These are phyloP conservation scores for Mycena albidolilacea DNA, from an alignment of 768 basidiomycete species.

Conservation along the genomic window DNA sequence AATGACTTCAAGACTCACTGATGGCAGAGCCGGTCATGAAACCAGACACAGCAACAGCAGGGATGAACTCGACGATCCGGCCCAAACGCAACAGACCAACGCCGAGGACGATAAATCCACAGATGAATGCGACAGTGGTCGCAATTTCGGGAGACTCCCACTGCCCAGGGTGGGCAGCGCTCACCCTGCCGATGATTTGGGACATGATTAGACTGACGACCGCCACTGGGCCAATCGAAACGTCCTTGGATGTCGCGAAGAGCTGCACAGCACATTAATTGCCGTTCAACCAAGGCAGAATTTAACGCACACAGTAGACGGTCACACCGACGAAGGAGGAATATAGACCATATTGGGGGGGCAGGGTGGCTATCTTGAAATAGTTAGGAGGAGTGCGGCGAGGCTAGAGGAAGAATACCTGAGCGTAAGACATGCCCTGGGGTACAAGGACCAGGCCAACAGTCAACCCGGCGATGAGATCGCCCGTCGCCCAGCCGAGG, in stretches of 20 bases:
- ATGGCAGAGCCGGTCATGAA: slow-evolving; percentile 99
- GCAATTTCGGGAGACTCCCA: slow-evolving; percentile 86
- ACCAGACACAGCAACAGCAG: slow-evolving; percentile 85
- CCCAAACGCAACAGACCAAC: slow-evolving; percentile 93
- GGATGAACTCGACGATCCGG: slow-evolving; percentile 96
- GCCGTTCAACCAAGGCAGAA: background rate
- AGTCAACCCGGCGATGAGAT: slow-evolving; percentile 91
- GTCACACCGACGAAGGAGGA: slow-evolving; percentile 93
- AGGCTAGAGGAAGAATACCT: slow-evolving; percentile 55
- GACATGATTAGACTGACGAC: slow-evolving; percentile 95
- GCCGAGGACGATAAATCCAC: slow-evolving; percentile 91
- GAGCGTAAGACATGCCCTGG: slow-evolving; percentile 92
- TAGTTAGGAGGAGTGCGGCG: background rate
- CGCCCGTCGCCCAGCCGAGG: slow-evolving; percentile 85
- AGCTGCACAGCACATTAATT: slow-evolving; percentile 61
- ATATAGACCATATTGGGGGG: slow-evolving; percentile 92
- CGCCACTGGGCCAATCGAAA: slow-evolving; percentile 99
- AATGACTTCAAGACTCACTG: slow-evolving; percentile 47
- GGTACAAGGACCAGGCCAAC: slow-evolving; percentile 97
- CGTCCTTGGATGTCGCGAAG: slow-evolving; percentile 98
- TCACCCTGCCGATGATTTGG: slow-evolving; percentile 81
- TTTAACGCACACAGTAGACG: slow-evolving; percentile 79
- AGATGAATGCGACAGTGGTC: slow-evolving; percentile 86
- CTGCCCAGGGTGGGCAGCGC: slow-evolving; percentile 64
- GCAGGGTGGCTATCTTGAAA: slow-evolving; percentile 83